Percentiles rank a stretch among this genome's conserved stretches.
Evolutionary conservation across 2,329 filamentous ascomycete genomes (phyloP).

Genomic region (Trichoderma citrinoviride): DNA sequence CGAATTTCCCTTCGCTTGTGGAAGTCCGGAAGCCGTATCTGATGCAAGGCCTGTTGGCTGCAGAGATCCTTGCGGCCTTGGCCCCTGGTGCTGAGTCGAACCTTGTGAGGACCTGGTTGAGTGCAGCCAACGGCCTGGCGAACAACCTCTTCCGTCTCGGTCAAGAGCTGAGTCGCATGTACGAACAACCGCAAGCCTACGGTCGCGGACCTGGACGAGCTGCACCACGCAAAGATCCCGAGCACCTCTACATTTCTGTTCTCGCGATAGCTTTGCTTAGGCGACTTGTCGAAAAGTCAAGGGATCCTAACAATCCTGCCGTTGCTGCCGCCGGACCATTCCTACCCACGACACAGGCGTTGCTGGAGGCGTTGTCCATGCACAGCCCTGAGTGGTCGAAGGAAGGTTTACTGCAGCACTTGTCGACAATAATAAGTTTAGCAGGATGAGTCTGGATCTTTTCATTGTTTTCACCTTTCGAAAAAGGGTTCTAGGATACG

Average conservation of each 20-base stretch:
- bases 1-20: slow-evolving; percentile 63
- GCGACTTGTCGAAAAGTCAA: slow-evolving; percentile 65
- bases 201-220: slow-evolving; percentile 34
- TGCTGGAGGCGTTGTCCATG: slow-evolving; percentile 67
- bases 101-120: slow-evolving; percentile 76
- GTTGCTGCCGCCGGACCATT: slow-evolving; percentile 57
- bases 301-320: slow-evolving; percentile 51
- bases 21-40: slow-evolving; percentile 84
- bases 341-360: slow-evolving; percentile 63
- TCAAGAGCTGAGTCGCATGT: slow-evolving; percentile 65
- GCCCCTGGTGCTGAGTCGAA: slow-evolving; percentile 68
- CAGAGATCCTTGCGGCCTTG: slow-evolving; percentile 80
- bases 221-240: slow-evolving; percentile 45
- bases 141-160: slow-evolving; percentile 75
- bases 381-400: slow-evolving; percentile 60
- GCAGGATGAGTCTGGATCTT: slow-evolving; percentile 17
- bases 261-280: slow-evolving; percentile 67
- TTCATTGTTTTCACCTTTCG: background rate
- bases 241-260: slow-evolving; percentile 62
- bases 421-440: slow-evolving; percentile 55
- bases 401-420: slow-evolving; percentile 64
- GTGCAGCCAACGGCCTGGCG: slow-evolving; percentile 79
- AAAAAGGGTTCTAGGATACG: background rate
- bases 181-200: slow-evolving; percentile 46
- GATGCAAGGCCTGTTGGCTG: slow-evolving; percentile 87